A percentile compares a stretch with the other conserved stretches of the same genome.
phyloP scores from a whole-genome alignment of 164 flowering plant genomes.

The Litsea cubeba region DNA sequence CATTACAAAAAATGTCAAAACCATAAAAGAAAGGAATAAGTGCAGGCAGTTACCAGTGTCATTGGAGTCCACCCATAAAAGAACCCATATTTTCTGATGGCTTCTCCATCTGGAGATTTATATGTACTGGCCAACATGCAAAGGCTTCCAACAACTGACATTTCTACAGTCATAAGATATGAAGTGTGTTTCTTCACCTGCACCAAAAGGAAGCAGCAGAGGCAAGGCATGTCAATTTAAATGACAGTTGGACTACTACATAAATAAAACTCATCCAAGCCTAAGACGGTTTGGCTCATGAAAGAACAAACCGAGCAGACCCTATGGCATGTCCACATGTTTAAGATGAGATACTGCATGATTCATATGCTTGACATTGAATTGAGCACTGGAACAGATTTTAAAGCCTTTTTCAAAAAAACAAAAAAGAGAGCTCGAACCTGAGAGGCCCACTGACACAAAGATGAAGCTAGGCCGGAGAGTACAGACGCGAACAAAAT shows the following conservation, averaged over 20 bases:
- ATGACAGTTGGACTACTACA: no score
- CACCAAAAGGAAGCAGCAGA: neutral
- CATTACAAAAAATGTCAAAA: no score
- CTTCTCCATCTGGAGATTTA: constrained; percentile 94
- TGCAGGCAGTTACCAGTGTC: constrained; percentile 57
- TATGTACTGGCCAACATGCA: constrained; percentile 75
- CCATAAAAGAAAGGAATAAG: no score
- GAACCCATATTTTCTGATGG: constrained; percentile 74
- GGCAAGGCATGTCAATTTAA: neutral
- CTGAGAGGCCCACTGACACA: constrained; percentile 99
- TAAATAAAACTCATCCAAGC: no score
- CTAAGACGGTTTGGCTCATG: no score
- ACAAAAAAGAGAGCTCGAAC: constrained; percentile 26
- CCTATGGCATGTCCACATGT: no score
- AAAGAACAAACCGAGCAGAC: no score
- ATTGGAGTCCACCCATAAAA: constrained; percentile 88
- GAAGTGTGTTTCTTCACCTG: constrained; percentile 93
- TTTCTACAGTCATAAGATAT: constrained; percentile 92
- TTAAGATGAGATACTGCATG: no score
- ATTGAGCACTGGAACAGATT: neutral
- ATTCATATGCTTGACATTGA: no score
- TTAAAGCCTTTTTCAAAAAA: neutral
- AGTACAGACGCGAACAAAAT: constrained; percentile 95
- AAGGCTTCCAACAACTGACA: constrained; percentile 89
- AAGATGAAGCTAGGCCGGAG: constrained; percentile 91